Evolutionary conservation across 2,329 filamentous ascomycete species (phyloP), one percentile per base, ranked within the genome.

Genomic region (Penicillium corylophilum): DNA sequence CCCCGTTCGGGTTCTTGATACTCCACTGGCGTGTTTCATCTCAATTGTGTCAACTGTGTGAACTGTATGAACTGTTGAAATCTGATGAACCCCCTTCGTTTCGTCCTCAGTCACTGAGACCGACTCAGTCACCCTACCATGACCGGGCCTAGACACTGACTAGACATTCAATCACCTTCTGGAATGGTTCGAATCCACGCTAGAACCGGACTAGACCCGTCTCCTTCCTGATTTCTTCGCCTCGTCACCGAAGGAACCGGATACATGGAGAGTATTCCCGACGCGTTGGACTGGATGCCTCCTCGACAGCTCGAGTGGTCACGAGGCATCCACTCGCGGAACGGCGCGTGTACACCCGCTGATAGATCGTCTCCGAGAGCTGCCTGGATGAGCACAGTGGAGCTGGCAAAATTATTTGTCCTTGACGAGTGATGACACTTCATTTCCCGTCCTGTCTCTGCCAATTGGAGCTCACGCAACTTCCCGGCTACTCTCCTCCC

Each of bases 331-430:
- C 52, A 59, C 55, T 55, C 47, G 44, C 49, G 53, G 57, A 56
- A 49, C 55, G 53, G 53, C 49, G 44, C 55, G 59, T 52, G 40
- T 24, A 39, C 43, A 49, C 45, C 55, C 51, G 48, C n/a, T 43
- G 48, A 61, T 53, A 52, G 59, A 61, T 61, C 59, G 49, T 46
- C 59, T 50, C 41, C 38, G 44, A 26, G 2, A 41, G 39, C 22
- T 41, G 22, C 38, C 38, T 40, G 20, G 22, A 41, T 41, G 35
- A 41, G 22, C 23, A 13, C 22, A 41, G 23, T 41, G 39, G 39
- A 24, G 38, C 20, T 8, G 20, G 20, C 38, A 8, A 9, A 28
- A n/a, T 24, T 24, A 6, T 15, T 2, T 41, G 22, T 41, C 23
- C 26, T 12, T n/a, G n/a, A n/a, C n/a, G 22, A 40, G 20, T 16